Base-by-base conservation (phyloP, 1,284 basidiomycete genomes). In the Marasmius fiardii region DNA sequence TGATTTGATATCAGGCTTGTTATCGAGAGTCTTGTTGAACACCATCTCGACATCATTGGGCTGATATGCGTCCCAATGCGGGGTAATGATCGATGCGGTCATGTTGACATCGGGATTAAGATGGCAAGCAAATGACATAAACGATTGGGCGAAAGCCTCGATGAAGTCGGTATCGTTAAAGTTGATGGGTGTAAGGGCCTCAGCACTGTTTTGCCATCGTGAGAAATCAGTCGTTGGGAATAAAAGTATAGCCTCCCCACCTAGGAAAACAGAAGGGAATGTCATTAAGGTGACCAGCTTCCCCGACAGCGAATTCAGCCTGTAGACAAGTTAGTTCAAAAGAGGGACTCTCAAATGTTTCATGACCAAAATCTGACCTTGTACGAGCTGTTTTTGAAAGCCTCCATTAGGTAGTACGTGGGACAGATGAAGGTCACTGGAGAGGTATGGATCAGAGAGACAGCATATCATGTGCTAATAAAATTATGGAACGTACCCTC, bases 351-450 rank as follows among this genome's bases (percentile, higher is more conserved):
- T 31, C 28, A 31, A 10, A 4, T 43, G 24, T 43, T n/a, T 16
- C 14, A 20, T 3, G 16, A 14, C 10, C 1, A 48, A 20, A 26
- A 33, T 55, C 58, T 18, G 31, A 65, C 65, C 60, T 64, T 65
- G 50, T 43, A 64, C 4, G 47, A 21, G 7, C 26, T 34, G 12
- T 26, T 53, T 12, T 41, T 31, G 55, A 65, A 65, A 1, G 62
- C 64, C 12, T 52, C 21, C 21, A 65, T 49, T 7, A 63, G 23
- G 48, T 43, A 59, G 55, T 63, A 66, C 7, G 63, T 60, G 10
- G 67, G 67, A 44, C 64, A 68, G 31, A 63, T 49, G 43, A 64
- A 64, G 26, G 66, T 63, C 1, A 61, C 64, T 65, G 16, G 8
- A 34, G 18, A 14, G 34, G 28, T n/a, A 7, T n/a, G 14, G 71